These are phyloP conservation scores for Ampelomyces quisqualis DNA, from an alignment of 2,329 filamentous ascomycete species.

Conservation along the genomic window DNA sequence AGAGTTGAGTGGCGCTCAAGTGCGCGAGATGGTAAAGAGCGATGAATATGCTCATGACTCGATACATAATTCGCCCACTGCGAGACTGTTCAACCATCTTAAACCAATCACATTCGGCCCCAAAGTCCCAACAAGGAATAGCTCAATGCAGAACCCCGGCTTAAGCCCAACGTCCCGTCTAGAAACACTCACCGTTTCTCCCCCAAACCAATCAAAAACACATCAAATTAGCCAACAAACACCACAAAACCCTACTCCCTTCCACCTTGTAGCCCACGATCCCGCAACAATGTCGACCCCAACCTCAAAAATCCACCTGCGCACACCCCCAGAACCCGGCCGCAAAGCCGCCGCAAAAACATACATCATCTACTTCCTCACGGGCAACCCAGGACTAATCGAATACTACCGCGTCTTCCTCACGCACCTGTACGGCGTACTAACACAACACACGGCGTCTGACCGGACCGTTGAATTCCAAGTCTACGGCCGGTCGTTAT, in stretches of 20 bases:
- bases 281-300: constrained; percentile 15
- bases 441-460: constrained; percentile 45
- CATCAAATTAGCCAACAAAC: no score
- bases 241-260: neutral
- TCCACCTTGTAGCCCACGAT: neutral
- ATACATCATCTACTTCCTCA: constrained; percentile 68
- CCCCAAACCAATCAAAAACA: no score
- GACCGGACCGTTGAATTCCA: constrained; percentile 30
- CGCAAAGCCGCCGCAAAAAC: constrained; percentile 23
- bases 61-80: no score
- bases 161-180: no score
- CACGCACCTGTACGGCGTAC: constrained; percentile 54
- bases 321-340: constrained; percentile 19
- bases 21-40: neutral
- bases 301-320: constrained; percentile 28
- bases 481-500: constrained; percentile 46
- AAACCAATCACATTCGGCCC: no score
- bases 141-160: no score
- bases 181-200: no score
- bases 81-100: no score
- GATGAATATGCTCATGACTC: no score
- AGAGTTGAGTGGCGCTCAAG: neutral
- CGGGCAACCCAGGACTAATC: constrained; percentile 75
- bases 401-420: constrained; percentile 73
- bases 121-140: no score